Evolutionary conservation across 1,284 basidiomycete genomes (phyloP).

Genomic region (Microbotryomycetes sp.): DNA sequence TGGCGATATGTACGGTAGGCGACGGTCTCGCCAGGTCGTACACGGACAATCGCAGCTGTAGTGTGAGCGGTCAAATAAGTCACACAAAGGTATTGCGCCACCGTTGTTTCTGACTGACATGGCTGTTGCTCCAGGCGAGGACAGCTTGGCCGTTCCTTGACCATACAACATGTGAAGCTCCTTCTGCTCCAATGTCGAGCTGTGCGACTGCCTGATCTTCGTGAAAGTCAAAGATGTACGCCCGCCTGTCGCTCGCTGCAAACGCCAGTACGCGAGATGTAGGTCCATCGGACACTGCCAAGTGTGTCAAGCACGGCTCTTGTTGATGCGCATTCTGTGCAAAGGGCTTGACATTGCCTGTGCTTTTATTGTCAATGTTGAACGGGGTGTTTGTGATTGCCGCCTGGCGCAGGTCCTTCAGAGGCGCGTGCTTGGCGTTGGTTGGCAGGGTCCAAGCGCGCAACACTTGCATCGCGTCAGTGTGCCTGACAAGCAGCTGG

Average conservation of each 20-base stretch:
- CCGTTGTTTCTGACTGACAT: slow-evolving; percentile 4
- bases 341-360: not conserved
- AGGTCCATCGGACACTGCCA: not conserved
- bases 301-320: not conserved
- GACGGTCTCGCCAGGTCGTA: slow-evolving; percentile 12
- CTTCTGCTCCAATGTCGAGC: slow-evolving; percentile 21
- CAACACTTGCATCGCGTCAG: slow-evolving; percentile 2
- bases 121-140: slow-evolving; percentile 14
- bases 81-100: not conserved
- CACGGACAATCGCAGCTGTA: slow-evolving; percentile 28
- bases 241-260: not conserved
- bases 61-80: not conserved
- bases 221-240: slow-evolving; percentile 12
- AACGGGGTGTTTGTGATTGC: not conserved
- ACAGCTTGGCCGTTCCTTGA: not conserved
- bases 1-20: slow-evolving; percentile 17
- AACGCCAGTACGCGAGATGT: slow-evolving; percentile 6
- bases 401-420: not conserved
- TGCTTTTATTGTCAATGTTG: not conserved
- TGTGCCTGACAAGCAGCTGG: slow-evolving; percentile 8
- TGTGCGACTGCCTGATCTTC: slow-evolving; percentile 5
- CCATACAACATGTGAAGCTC: slow-evolving; percentile 9
- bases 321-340: not conserved
- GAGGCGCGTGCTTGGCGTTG: not conserved
- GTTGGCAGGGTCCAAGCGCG: slow-evolving; percentile 16